phyloP scores from a whole-genome alignment of 176 grass and related monocot species.

The Bolboschoenus planiculmis region DNA sequence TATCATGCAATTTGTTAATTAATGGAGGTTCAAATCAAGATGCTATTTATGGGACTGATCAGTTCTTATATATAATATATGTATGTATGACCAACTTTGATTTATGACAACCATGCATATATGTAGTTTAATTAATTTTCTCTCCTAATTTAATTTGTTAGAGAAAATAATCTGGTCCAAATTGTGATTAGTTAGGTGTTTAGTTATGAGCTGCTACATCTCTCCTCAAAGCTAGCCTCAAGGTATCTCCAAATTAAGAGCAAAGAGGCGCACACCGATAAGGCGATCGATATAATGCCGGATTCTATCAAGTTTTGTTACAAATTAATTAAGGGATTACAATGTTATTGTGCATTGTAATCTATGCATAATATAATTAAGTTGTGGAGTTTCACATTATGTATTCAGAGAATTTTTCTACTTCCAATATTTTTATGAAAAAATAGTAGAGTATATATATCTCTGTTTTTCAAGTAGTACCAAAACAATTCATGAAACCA shows the following conservation, averaged over 20 bases:
- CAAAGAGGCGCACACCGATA: too few species aligned
- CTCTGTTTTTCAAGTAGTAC: neutral
- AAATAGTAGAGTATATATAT: neutral
- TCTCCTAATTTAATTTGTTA: too few species aligned
- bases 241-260: neutral
- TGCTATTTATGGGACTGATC: neutral
- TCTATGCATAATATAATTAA: neutral
- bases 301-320: too few species aligned
- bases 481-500: too few species aligned
- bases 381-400: neutral
- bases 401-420: neutral
- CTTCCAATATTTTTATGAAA: neutral
- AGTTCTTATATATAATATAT: too few species aligned
- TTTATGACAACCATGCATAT: neutral
- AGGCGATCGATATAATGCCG: too few species aligned
- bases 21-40: conserved; percentile 7
- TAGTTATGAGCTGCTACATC: neutral
- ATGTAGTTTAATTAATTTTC: neutral
- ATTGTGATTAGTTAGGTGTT: neutral
- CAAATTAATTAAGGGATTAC: too few species aligned
- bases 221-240: neutral
- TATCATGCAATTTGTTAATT: neutral
- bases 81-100: conserved; percentile 14
- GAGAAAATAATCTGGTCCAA: too few species aligned
- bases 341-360: too few species aligned